Evolutionary conservation across 116 monocot species (phyloP).

Genomic region (Dioscorea cayenensis): DNA sequence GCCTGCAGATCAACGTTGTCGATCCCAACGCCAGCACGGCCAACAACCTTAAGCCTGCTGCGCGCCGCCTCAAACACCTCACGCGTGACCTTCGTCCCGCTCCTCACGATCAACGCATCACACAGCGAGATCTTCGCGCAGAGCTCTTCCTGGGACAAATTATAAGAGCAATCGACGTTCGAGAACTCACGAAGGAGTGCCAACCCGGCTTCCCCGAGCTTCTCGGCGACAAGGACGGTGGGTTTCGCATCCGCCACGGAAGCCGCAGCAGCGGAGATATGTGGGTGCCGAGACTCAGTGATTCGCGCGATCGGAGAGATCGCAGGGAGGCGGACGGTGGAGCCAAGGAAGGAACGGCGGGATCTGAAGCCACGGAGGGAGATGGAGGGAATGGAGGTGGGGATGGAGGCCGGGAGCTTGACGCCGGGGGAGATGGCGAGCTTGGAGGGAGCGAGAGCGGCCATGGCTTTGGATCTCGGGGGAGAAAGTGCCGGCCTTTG

Average conservation of each 20-base stretch:
- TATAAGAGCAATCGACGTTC: conserved; percentile 62
- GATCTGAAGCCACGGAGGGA: neutral
- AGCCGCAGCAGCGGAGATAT: conserved; percentile 5
- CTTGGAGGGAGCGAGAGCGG: neutral
- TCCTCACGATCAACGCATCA: conserved; percentile 74
- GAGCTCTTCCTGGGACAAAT: conserved; percentile 45
- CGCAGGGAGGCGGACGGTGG: neutral
- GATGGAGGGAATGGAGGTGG: neutral
- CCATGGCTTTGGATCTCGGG: neutral
- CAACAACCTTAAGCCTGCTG: conserved; percentile 65
- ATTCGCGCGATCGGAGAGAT: neutral
- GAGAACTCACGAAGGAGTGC: conserved; percentile 45
- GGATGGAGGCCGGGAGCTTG: neutral
- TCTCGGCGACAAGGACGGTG: conserved; percentile 62
- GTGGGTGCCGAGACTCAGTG: conserved; percentile 1
- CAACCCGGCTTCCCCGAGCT: conserved; percentile 57
- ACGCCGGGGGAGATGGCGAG: too few relatives aligned
- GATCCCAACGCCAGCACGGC: conserved; percentile 85
- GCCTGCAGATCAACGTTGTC: conserved; percentile 89
- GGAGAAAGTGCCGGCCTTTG: neutral
- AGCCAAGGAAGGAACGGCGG: neutral
- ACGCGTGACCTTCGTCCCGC: conserved; percentile 77
- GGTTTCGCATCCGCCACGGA: conserved; percentile 21
- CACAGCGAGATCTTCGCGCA: conserved; percentile 45
- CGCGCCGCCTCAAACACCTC: conserved; percentile 78